phyloP scores from a whole-genome alignment of 495 filamentous ascomycete genomes.

The Lophiostoma macrostomum region DNA sequence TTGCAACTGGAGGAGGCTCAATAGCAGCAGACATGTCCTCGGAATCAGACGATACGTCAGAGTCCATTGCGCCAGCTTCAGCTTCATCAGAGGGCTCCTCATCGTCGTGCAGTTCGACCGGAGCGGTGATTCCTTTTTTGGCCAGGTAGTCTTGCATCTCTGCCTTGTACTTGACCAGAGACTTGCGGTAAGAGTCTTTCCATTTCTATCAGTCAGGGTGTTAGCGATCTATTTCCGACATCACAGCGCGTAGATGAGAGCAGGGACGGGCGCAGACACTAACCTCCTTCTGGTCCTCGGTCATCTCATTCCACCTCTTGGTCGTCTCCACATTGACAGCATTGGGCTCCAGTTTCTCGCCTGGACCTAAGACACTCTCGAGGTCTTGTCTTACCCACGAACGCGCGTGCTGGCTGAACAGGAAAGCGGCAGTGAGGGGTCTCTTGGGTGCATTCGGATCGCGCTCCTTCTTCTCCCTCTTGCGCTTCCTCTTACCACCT shows the following conservation, averaged over 20 bases:
- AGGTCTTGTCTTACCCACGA: conserved; percentile 72
- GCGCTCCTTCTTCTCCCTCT: conserved; percentile 63
- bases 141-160: conserved; percentile 15
- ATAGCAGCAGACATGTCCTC: conserved; percentile 15
- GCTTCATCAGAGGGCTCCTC: conserved; percentile 28
- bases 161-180: conserved; percentile 14
- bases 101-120: conserved; percentile 10
- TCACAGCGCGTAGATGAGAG: conserved; percentile 8
- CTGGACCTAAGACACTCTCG: conserved; percentile 64
- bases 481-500: conserved; percentile 36
- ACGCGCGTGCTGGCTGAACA: conserved; percentile 84
- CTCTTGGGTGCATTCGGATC: conserved; percentile 95
- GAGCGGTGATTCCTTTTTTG: conserved; percentile 2
- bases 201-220: conserved; percentile 16
- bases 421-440: conserved; percentile 88
- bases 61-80: conserved; percentile 26
- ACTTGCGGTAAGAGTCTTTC: conserved; percentile 27
- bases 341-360: conserved; percentile 63
- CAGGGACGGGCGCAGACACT: conserved; percentile 29
- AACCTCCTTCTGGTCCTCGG: conserved; percentile 69
- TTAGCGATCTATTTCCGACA: too few relatives aligned
- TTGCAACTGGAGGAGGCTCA: conserved; percentile 12
- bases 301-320: conserved; percentile 75
- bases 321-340: conserved; percentile 60
- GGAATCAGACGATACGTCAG: conserved; percentile 16